Evolutionary conservation across 257 asterid genomes (phyloP), one percentile per base, ranked within the genome.

Genomic region (Nicotiana paniculata): DNA sequence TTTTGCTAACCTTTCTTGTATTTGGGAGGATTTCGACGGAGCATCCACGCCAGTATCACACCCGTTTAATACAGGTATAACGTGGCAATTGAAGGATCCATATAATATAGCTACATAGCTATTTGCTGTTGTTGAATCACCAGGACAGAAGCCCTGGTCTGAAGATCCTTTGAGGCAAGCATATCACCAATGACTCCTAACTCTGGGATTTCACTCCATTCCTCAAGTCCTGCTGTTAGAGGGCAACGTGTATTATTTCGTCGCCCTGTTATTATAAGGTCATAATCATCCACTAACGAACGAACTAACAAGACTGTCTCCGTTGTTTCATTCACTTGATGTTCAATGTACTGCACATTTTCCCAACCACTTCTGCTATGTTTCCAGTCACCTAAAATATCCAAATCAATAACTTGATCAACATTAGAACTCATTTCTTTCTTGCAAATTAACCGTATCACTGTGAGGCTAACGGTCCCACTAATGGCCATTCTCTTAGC

Each of bases 161-260:
- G 66, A 16, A 77, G 68, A 81, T 85, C 83, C 54, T 26, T 58
- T 6, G 87, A 65, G 46, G 85, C 77, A 15, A 85, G 83, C 54
- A 81, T 65, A 59, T 85, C 87, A 12, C 87, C 83, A 57, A 85
- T 48, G 69, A 68, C 21, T 6, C 85, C 87, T 26, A 85, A 30
- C 82, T 85, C 87, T 55, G 83, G 87, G 77, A 85, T 64, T 8
- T 85, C 85, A 51, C 85, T 81, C 87, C 87, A 85, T 17, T 81
- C 85, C 32, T 82, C 80, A 43, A 85, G 79, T 4, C 85, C 87
- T 43, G 28, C 2, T n/a, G 83, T 85, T 63, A 76, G 62, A 9
- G 85, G 30, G 51, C 64, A 75, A 61, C 77, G 54, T 3, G 32
- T 18, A 5, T 85, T 81, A 46, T 81, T 67, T 12, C 85, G 58